phyloP scores from a whole-genome alignment of 2,329 filamentous ascomycete species.

The Pochonia chlamydosporia region DNA sequence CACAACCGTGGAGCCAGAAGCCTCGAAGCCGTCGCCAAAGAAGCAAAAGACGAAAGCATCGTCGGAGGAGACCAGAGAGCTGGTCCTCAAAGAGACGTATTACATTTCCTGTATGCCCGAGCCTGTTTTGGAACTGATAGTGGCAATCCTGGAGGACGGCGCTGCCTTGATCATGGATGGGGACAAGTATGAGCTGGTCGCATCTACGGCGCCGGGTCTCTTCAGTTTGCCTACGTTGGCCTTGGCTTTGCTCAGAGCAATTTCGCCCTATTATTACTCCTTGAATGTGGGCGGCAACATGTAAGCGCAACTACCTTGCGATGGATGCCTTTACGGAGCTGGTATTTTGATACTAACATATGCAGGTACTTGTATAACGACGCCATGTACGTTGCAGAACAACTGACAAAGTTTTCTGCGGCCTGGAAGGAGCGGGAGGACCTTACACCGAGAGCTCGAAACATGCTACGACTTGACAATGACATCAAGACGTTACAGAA shows the following conservation, averaged over 20 bases:
- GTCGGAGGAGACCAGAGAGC: conserved; percentile 46
- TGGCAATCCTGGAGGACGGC: conserved; percentile 53
- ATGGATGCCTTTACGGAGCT: neutral
- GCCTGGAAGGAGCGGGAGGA: conserved; percentile 50
- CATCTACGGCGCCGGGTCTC: conserved; percentile 61
- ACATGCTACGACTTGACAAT: conserved; percentile 52
- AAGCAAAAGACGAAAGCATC: conserved; percentile 16
- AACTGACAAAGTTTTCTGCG: conserved; percentile 40
- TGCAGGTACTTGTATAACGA: conserved; percentile 62
- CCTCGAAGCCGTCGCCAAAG: conserved; percentile 9
- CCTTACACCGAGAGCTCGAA: conserved; percentile 41
- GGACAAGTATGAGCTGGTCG: conserved; percentile 51
- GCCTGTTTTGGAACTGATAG: conserved; percentile 63
- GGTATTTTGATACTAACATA: neutral
- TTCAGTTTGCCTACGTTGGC: conserved; percentile 67
- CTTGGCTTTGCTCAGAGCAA: conserved; percentile 73
- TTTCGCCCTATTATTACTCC: conserved; percentile 69
- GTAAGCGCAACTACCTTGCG: conserved; percentile 33
- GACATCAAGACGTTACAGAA: conserved; percentile 53
- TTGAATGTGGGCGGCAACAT: conserved; percentile 57
- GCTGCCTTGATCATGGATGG: conserved; percentile 51
- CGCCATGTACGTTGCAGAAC: conserved; percentile 56
- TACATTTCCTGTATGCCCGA: conserved; percentile 84
- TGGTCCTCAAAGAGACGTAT: conserved; percentile 81
- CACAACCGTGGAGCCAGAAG: conserved; percentile 17